Base-by-base conservation (phyloP, 192 early-diverging fungal genomes). In the Backusella psychrophila region DNA sequence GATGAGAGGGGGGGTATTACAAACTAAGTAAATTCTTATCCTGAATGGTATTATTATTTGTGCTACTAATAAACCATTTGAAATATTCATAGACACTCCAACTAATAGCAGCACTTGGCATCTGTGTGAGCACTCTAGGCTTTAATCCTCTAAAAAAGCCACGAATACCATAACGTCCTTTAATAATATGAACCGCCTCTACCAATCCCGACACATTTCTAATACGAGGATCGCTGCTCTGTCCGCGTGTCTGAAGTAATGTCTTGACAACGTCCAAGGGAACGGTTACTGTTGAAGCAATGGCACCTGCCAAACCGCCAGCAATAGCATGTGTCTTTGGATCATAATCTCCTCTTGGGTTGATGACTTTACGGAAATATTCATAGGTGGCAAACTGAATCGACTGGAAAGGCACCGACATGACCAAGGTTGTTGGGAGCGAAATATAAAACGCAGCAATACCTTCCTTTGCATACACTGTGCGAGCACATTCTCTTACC, bases 211-310 rank as follows among this genome's bases (percentile, higher is more conserved):
- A 85, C 6, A 91, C 93, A 15, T 87, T 80, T 66, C 93, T 82
- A 66, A 97, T 90, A 56, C 84, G 89, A 12, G 86, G 44, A 69
- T 97, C 96, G 1, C 84, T 74, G 1, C 89, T 85, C 19, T 89
- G 85, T 6, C 96, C 96, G 14, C 95, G 87, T 1, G 96, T 96
- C 82, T 99, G 97, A 74, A 99, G 83, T 73, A 96, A 81, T 34
- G 97, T 99, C 80, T 98, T 98, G 49, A 93, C 92, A 21, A 97
- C 96, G 77, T 99, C 97, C 11, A 99, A 84, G 1, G 97, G 97
- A 31, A 93, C 97, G 0, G 97, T 98, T 36, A 92, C 83, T 23
- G 93, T 88, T 4, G 94, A 90, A 0, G 97, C 97, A 6, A 95
- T 78, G 0, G 92, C 95, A 67, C 97, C 97, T 8, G 97, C 96